These are phyloP conservation scores for Prunus fruticosa DNA, from an alignment of 306 rosid genomes.

Conservation along the genomic window DNA sequence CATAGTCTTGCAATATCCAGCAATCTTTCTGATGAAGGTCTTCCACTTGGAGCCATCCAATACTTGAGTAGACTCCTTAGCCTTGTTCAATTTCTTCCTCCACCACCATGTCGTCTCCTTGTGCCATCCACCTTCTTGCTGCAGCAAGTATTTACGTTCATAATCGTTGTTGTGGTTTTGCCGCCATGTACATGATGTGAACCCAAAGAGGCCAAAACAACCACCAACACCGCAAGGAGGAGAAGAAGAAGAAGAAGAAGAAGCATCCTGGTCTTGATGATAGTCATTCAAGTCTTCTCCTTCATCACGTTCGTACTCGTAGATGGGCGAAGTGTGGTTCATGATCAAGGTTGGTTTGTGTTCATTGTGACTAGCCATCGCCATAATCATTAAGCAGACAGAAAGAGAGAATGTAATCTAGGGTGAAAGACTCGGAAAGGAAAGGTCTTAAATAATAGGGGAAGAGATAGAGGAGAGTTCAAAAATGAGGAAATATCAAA, in stretches of 20 bases:
- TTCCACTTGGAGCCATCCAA: constrained; percentile 79
- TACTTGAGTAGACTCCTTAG: constrained; percentile 54
- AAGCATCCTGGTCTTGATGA: neutral
- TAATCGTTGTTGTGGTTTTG: neutral
- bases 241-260: neutral
- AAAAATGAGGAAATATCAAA: neutral
- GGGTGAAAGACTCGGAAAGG: neutral
- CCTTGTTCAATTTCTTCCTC: constrained; percentile 38
- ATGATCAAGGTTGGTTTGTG: constrained; percentile 16
- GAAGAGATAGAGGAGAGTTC: neutral
- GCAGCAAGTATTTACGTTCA: constrained; percentile 20
- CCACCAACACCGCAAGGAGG: constrained; percentile 37
- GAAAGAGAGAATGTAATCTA: neutral
- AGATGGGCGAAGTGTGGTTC: constrained; percentile 22
- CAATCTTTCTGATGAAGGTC: constrained; percentile 60
- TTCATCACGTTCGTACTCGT: constrained; percentile 12
- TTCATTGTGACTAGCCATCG: neutral
- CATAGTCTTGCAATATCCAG: constrained; percentile 28
- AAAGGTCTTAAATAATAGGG: neutral
- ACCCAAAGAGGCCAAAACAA: constrained; percentile 37
- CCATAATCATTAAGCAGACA: constrained; percentile 3
- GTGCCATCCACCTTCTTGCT: constrained; percentile 4
- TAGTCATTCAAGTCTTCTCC: constrained; percentile 19
- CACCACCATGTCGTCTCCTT: constrained; percentile 38
- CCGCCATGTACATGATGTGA: constrained; percentile 21